phyloP scores from a whole-genome alignment of 2,329 filamentous ascomycete species.

The Pestalotiopsis sp. region DNA sequence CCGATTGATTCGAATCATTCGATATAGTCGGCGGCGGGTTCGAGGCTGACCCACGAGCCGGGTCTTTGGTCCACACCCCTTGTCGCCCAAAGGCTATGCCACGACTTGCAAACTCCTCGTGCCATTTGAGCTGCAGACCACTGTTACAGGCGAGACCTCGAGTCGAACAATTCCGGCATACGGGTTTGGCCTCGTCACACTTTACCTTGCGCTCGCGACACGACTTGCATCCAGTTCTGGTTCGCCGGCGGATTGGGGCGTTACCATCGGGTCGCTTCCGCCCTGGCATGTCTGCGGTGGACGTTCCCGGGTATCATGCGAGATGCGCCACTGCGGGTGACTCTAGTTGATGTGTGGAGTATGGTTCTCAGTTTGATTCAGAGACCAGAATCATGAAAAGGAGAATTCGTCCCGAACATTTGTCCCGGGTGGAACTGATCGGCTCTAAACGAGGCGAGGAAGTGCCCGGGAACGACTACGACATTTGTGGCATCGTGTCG shows the following conservation, averaged over 20 bases:
- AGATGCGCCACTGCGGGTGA: neutral
- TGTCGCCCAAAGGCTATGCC: conserved; percentile 44
- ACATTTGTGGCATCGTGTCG: too few species aligned
- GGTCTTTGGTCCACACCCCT: conserved; percentile 38
- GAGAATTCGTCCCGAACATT: too few species aligned
- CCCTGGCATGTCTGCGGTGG: neutral
- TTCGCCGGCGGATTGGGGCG: conserved; percentile 2
- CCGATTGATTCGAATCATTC: conserved; percentile 11
- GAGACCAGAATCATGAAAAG: too few species aligned
- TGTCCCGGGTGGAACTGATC: too few species aligned
- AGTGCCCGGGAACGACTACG: too few species aligned
- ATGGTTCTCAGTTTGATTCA: too few species aligned
- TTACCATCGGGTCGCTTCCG: conserved; percentile 6
- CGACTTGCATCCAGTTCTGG: conserved; percentile 8
- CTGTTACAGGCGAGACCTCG: conserved; percentile 12
- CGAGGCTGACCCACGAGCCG: conserved; percentile 5
- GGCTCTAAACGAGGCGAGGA: too few species aligned
- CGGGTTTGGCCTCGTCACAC: conserved; percentile 12
- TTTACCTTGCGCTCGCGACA: conserved; percentile 8
- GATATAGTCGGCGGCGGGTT: conserved; percentile 20
- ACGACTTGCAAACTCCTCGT: conserved; percentile 38
- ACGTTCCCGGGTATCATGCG: neutral
- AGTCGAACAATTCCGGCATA: conserved; percentile 9
- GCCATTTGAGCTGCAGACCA: conserved; percentile 24
- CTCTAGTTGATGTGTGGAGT: neutral